Percentiles rank a stretch among this genome's conserved stretches.
phyloP scores from a whole-genome alignment of 805 yeast species.

The Priceomyces fermenticarens region DNA sequence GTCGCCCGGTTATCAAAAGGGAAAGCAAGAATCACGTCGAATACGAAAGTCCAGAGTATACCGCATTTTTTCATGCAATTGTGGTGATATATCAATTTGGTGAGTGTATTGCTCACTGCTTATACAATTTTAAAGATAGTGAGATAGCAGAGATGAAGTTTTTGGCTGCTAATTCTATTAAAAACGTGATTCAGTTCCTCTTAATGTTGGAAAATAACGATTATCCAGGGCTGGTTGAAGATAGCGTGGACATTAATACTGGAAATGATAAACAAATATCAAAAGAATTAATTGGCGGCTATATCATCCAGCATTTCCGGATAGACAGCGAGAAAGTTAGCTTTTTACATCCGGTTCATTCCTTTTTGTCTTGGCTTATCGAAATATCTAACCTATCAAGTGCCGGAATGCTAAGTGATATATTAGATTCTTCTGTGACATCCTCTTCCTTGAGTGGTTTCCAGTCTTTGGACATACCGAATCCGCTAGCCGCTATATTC shows the following conservation, averaged over 20 bases:
- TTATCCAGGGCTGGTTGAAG: constrained; percentile 26
- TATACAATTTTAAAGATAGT: constrained; percentile 23
- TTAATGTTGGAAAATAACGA: constrained; percentile 25
- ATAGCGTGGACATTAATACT: constrained; percentile 23
- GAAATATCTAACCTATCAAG: constrained; percentile 44
- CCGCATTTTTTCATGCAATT: constrained; percentile 63
- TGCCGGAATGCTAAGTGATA: constrained; percentile 16
- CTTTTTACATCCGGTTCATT: constrained; percentile 77
- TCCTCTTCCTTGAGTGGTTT: constrained; percentile 7
- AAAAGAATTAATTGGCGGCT: constrained; percentile 21
- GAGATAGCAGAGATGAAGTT: constrained; percentile 8
- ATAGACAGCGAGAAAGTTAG: constrained; percentile 50
- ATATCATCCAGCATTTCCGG: constrained; percentile 18
- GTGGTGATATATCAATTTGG: constrained; percentile 65
- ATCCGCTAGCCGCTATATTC: constrained; percentile 35
- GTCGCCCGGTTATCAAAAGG: constrained; percentile 69
- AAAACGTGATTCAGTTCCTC: constrained; percentile 27
- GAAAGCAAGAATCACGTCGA: constrained; percentile 83
- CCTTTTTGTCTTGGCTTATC: constrained; percentile 67
- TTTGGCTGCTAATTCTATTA: constrained; percentile 25
- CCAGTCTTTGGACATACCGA: constrained; percentile 10
- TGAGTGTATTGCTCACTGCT: constrained; percentile 49
- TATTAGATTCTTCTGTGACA: constrained; percentile 14
- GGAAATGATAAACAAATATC: constrained; percentile 11
- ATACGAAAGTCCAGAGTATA: constrained; percentile 84